Evolutionary conservation across 2,329 filamentous ascomycete genomes (phyloP), one percentile per base, ranked within the genome.

Genomic region (Fusarium hostae): DNA sequence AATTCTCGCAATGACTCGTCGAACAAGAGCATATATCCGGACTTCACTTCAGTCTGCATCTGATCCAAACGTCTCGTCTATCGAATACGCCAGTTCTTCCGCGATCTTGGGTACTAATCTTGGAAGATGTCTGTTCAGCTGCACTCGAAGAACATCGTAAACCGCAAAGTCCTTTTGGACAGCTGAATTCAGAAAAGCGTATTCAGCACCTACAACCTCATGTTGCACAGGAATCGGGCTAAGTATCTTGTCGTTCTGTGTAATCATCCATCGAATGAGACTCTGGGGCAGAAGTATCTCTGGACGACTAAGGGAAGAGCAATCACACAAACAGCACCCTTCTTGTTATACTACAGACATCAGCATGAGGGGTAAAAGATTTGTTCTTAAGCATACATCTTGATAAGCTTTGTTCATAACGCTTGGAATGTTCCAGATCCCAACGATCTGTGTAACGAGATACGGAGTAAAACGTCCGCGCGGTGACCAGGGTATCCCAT

Each of bases 51-150:
- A 59, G 3, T 59, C 9, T 3, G 3, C 5, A 2, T 34, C 6
- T 1, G 6, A 6, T 3, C 35, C 35, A 15, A 41, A 34, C 1
- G 3, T 5, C 3, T 13, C 4, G 1, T 34, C 7, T 13, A 59
- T 54, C 4, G 35, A 18, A 1, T 16, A 0, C 6, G 15, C 15
- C 1, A 44, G 6, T 16, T 34, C 20, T 4, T 24, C 11, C 0
- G 15, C 22, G 0, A 37, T n/a, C 2, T 4, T 24, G 1, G 50
- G 30, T 0, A 37, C n/a, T 2, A 44, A 0, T 0, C 5, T 20
- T 0, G 39, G 7, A 2, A 57, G n/a, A 2, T 43, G 15, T 4
- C 24, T 28, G 2, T 57, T 57, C 16, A 13, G 6, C 10, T 57
- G 50, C 1, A 30, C 50, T 0, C 39, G 12, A 2, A 60, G 20